Evolutionary conservation across 345 rosid species (phyloP).

Genomic region (Linum trigynum): DNA sequence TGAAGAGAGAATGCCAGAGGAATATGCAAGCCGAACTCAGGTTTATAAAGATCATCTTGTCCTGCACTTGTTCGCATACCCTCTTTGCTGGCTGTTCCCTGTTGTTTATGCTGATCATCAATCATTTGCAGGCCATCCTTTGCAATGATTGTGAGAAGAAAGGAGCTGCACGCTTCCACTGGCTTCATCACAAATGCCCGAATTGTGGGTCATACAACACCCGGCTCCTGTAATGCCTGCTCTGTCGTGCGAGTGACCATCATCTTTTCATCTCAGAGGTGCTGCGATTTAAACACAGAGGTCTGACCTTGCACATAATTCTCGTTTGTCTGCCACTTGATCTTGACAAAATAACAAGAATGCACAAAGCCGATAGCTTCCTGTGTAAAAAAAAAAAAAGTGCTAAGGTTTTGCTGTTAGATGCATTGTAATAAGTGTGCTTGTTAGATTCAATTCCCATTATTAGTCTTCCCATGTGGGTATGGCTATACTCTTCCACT

Average conservation of each 20-base stretch:
- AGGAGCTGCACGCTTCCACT: constrained; percentile 53
- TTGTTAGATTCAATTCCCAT: neutral
- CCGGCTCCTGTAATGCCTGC: constrained; percentile 31
- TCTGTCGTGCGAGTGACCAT: neutral
- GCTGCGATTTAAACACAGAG: neutral
- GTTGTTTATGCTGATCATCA: neutral
- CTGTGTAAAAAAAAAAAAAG: neutral
- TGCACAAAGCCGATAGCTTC: neutral
- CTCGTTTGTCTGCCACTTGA: neutral
- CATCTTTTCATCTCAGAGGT: neutral
- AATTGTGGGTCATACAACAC: constrained; percentile 60
- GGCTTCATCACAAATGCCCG: constrained; percentile 60
- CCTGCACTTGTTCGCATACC: neutral
- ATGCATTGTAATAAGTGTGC: neutral
- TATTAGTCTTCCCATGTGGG: neutral
- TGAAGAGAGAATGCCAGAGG: constrained; percentile 65
- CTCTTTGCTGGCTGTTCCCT: neutral
- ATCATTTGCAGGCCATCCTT: constrained; percentile 34
- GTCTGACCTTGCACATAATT: neutral
- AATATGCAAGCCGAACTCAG: constrained; percentile 55
- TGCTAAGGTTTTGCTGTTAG: neutral
- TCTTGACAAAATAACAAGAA: neutral
- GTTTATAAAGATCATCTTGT: constrained; percentile 24
- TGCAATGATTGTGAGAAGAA: constrained; percentile 71
- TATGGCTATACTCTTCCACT: neutral